These are phyloP conservation scores for Globisporangium viniferum DNA, from an alignment of 352 stramenopile genomes.

Conservation along the genomic window DNA sequence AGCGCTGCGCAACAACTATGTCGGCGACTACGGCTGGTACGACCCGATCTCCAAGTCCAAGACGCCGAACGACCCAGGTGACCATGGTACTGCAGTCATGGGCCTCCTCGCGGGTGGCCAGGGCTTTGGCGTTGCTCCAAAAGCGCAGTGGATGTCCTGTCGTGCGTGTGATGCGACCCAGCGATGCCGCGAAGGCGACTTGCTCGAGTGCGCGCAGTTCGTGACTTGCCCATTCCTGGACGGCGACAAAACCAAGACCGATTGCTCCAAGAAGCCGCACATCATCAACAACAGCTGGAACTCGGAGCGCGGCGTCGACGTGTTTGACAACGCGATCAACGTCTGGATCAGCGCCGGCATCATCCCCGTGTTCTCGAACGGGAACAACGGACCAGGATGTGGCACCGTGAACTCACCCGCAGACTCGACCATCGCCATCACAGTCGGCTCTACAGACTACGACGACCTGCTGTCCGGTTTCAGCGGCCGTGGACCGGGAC, in stretches of 20 bases:
- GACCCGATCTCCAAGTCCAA: conserved; percentile 30
- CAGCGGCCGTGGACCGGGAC: conserved; percentile 35
- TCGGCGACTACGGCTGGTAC: conserved; percentile 47
- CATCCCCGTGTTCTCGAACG: conserved; percentile 50
- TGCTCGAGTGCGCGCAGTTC: conserved; percentile 46
- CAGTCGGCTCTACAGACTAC: conserved; percentile 43
- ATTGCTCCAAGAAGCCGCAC: conserved; percentile 46
- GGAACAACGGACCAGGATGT: conserved; percentile 41
- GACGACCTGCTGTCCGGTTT: conserved; percentile 28
- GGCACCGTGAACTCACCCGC: conserved; percentile 35
- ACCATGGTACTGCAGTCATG: conserved; percentile 38
- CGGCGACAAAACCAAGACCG: conserved; percentile 20
- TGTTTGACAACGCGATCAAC: conserved; percentile 27
- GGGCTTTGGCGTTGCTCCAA: conserved; percentile 34
- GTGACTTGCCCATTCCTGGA: conserved; percentile 35
- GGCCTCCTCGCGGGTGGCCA: conserved; percentile 28
- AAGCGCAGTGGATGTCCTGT: conserved; percentile 40
- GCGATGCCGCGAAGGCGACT: conserved; percentile 29
- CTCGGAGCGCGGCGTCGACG: conserved; percentile 27
- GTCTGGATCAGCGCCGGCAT: conserved; percentile 55
- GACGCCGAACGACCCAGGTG: conserved; percentile 30
- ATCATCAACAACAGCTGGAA: conserved; percentile 72
- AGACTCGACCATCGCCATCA: conserved; percentile 33
- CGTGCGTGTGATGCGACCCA: conserved; percentile 30
- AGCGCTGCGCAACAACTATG: conserved; percentile 30